Conservation (phyloP, 1,284 basidiomycete genomes). For the Papiliotrema flavescens region DNA sequence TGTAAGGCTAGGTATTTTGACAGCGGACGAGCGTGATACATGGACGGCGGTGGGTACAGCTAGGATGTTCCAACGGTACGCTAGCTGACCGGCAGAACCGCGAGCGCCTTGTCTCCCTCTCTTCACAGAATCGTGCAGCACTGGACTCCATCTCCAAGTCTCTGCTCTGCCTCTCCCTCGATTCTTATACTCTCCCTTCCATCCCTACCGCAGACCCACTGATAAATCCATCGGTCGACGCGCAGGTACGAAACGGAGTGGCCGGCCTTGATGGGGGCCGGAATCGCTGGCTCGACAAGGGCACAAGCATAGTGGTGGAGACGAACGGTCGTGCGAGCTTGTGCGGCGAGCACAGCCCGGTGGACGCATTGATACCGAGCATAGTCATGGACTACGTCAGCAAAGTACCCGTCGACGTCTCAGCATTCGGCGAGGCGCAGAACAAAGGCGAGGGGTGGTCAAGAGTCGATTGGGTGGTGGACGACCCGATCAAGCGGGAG, state of each 20-base stretch:
- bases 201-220: constrained; percentile 51
- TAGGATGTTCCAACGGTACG: background rate
- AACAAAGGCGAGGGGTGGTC: constrained; percentile 54
- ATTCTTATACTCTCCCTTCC: constrained; percentile 51
- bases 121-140: constrained; percentile 60
- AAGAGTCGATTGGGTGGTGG: constrained; percentile 71
- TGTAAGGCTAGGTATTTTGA: constrained; percentile 67
- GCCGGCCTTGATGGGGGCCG: constrained; percentile 63
- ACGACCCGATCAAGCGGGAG: constrained; percentile 59
- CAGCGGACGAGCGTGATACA: constrained; percentile 72
- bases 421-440: constrained; percentile 13
- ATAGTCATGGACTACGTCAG: constrained; percentile 84
- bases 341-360: constrained; percentile 88
- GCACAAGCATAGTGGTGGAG: constrained; percentile 77
- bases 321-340: constrained; percentile 80
- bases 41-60: constrained; percentile 68
- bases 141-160: constrained; percentile 66
- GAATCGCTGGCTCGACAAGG: constrained; percentile 94
- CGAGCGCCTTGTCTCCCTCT: constrained; percentile 64
- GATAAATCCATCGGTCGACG: constrained; percentile 58
- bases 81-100: constrained; percentile 58
- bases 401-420: constrained; percentile 58
- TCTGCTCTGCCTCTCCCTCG: constrained; percentile 67
- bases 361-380: constrained; percentile 87
- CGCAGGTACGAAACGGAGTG: constrained; percentile 73